A percentile compares a stretch with the other conserved stretches of the same genome.
These are phyloP conservation scores for Royoungia palumana DNA, from an alignment of 768 basidiomycete genomes.

Conservation along the genomic window DNA sequence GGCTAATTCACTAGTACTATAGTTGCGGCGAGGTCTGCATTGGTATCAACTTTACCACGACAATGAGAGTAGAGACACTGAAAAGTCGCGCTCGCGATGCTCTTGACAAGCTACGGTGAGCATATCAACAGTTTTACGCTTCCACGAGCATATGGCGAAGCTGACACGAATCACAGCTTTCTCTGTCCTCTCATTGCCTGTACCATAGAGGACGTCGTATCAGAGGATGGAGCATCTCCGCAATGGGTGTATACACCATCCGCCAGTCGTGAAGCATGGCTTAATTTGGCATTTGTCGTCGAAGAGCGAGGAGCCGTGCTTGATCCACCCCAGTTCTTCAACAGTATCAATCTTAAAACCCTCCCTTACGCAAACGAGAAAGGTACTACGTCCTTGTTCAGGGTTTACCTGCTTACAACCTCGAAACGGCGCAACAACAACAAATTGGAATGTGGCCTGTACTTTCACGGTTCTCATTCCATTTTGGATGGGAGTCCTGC, in stretches of 20 bases:
- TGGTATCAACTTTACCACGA: slow-evolving; percentile 15
- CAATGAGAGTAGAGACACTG: slow-evolving; percentile 2
- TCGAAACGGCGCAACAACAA: background rate
- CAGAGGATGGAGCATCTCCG: too few relatives aligned
- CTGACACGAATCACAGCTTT: slow-evolving; percentile 8
- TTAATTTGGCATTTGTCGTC: slow-evolving; percentile 16
- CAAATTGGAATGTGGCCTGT: slow-evolving; percentile 5
- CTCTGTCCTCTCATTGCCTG: slow-evolving; percentile 11
- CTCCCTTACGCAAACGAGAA: slow-evolving; percentile 14
- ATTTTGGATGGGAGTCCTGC: slow-evolving; percentile 23
- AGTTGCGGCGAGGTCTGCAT: slow-evolving; percentile 18
- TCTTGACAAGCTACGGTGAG: slow-evolving; percentile 20
- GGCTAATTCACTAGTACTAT: background rate
- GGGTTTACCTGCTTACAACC: slow-evolving; percentile 12
- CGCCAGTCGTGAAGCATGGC: slow-evolving; percentile 20
- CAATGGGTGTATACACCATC: slow-evolving; percentile 22
- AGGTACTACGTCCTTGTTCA: background rate
- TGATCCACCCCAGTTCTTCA: slow-evolving; percentile 14
- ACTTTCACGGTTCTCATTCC: slow-evolving; percentile 19
- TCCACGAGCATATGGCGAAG: too few relatives aligned
- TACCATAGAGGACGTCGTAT: too few relatives aligned
- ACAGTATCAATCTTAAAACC: slow-evolving; percentile 12
- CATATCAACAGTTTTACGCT: too few relatives aligned
- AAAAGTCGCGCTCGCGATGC: slow-evolving; percentile 10
- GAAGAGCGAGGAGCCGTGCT: slow-evolving; percentile 15